Percentiles rank a stretch among this genome's conserved stretches.
Conservation (phyloP, 345 rosid species). For the Brassica juncea region DNA sequence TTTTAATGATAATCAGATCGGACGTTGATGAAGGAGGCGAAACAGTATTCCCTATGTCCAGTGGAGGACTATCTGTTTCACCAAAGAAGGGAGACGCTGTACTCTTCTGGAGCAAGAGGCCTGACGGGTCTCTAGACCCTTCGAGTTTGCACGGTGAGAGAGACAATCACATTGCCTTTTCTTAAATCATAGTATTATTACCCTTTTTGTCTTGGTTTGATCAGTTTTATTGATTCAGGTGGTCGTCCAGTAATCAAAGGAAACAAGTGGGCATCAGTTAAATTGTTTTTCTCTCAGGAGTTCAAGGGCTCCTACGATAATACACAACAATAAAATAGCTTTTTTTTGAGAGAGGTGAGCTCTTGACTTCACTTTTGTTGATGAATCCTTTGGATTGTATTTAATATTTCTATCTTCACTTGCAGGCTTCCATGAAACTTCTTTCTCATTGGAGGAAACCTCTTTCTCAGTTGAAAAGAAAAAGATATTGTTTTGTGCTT, state of each 20-base stretch:
- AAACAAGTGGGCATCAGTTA: slow-evolving; percentile 92
- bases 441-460: neutral
- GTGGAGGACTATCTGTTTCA: slow-evolving; percentile 69
- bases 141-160: slow-evolving; percentile 76
- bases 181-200: neutral
- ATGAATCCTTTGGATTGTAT: neutral
- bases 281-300: slow-evolving; percentile 74
- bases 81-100: slow-evolving; percentile 91
- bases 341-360: slow-evolving; percentile 7
- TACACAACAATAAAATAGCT: neutral
- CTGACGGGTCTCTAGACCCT: slow-evolving; percentile 71
- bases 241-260: slow-evolving; percentile 88
- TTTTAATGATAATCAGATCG: slow-evolving; percentile 39
- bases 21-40: slow-evolving; percentile 97
- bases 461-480: neutral
- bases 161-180: slow-evolving; percentile 9
- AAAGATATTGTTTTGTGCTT: neutral
- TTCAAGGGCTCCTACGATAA: slow-evolving; percentile 27
- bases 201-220: neutral
- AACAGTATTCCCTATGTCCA: slow-evolving; percentile 81
- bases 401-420: neutral
- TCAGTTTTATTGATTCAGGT: slow-evolving; percentile 44
- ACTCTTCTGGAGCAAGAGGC: slow-evolving; percentile 89
- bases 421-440: slow-evolving; percentile 2
- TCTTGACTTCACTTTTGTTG: neutral